Conservation (phyloP, 75 land plant species). For the Cupressus sempervirens region DNA sequence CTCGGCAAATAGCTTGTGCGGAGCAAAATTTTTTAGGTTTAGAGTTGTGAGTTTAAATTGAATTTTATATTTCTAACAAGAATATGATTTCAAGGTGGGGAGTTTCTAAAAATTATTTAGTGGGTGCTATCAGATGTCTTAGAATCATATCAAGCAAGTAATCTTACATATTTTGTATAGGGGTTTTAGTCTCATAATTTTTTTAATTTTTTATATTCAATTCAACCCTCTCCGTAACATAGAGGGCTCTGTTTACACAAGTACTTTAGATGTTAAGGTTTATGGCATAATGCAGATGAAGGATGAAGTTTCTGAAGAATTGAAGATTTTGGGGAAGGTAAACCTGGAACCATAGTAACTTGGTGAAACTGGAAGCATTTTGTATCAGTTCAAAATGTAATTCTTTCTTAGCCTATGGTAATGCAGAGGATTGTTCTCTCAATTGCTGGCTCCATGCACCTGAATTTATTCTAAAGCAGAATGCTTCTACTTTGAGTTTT, state of each 20-base stretch:
- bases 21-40: too few relatives aligned
- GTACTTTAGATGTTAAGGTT: constrained; percentile 27
- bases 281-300: constrained; percentile 66
- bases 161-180: too few relatives aligned
- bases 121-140: too few relatives aligned
- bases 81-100: too few relatives aligned
- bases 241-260: constrained; percentile 18
- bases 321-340: constrained; percentile 66
- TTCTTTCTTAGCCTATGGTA: constrained; percentile 78
- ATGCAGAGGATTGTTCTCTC: constrained; percentile 80
- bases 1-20: too few relatives aligned
- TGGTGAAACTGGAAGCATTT: constrained; percentile 66
- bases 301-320: constrained; percentile 32
- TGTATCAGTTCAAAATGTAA: constrained; percentile 24
- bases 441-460: constrained; percentile 54
- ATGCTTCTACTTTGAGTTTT: constrained; percentile 18
- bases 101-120: too few relatives aligned
- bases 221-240: background rate
- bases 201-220: too few relatives aligned
- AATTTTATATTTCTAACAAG: too few relatives aligned
- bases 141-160: too few relatives aligned
- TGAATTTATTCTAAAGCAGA: constrained; percentile 7
- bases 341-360: constrained; percentile 66
- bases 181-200: too few relatives aligned
- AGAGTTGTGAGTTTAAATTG: too few relatives aligned